Evolutionary conservation across 1,284 basidiomycete genomes (phyloP), one percentile per base, ranked within the genome.

Genomic region (Apiotrichum porosum): DNA sequence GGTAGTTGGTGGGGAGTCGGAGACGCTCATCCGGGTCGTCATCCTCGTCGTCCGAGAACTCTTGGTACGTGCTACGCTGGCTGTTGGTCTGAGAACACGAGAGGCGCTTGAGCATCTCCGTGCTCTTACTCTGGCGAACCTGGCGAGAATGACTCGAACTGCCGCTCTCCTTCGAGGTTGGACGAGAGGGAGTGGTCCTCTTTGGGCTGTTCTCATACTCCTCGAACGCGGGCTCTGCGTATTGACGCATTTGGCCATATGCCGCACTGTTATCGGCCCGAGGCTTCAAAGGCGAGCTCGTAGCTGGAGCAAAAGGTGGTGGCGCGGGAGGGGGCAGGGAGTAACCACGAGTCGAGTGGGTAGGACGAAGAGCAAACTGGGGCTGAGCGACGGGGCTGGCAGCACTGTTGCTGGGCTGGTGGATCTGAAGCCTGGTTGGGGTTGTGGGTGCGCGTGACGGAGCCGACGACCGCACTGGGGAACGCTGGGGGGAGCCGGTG

Each of bases 341-440:
- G 26, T 28, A 28, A 6, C 26, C 26, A 12, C 26, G 26, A 12
- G 26, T 28, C 26, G 26, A 28, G 37, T 65, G 65, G 0, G 63
- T 65, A 2, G 63, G 63, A 23, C 61, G 50, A 17, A 65, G 55
- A 4, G 57, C 32, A 31, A 67, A 60, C 33, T 34, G 37, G 8
- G 26, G 24, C 24, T 38, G 22, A 14, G 22, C 6, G 36, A 23
- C 13, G 9, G 13, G 6, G 13, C 36, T 23, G 22, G 24, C 13
- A 15, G 14, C 5, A 36, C 17, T 19, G 5, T 13, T 21, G 8
- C 10, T 33, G 32, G 32, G 17, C 6, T 33, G 17, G 14, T 17
- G n/a, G 36, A 6, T 28, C 8, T 28, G 26, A 28, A 28, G 26
- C 26, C 26, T 6, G 26, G 26, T 28, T 12, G 26, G 26, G 12